Evolutionary conservation across 1,284 basidiomycete genomes (phyloP).

Genomic region (Cystobasidiaceae sp.): DNA sequence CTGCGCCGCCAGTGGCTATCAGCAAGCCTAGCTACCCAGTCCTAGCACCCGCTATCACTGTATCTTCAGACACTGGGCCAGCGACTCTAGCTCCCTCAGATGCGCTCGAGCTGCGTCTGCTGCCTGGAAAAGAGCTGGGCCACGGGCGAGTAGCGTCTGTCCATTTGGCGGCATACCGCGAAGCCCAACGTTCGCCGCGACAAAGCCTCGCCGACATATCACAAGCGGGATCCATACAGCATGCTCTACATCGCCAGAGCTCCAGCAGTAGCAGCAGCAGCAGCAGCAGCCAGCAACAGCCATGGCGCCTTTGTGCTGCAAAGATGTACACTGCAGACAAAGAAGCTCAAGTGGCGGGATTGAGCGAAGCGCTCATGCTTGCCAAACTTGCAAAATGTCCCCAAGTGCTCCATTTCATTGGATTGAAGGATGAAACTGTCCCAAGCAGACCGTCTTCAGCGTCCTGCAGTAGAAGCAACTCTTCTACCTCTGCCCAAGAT

Average conservation of each 20-base stretch:
- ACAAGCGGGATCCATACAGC: no score
- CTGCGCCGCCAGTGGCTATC: no score
- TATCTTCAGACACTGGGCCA: no score
- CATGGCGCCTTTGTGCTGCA: slow-evolving; percentile 50
- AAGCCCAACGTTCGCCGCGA: no score
- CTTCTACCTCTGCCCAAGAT: background rate
- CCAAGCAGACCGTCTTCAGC: slow-evolving; percentile 30
- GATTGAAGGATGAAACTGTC: slow-evolving; percentile 27
- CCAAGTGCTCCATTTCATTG: background rate
- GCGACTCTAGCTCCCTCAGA: slow-evolving; percentile 8
- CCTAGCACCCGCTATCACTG: no score
- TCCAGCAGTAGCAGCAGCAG: no score
- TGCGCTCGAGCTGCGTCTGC: slow-evolving; percentile 42
- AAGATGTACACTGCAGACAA: slow-evolving; percentile 49
- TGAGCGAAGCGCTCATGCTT: slow-evolving; percentile 52
- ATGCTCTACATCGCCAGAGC: no score
- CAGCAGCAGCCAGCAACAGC: slow-evolving; percentile 31
- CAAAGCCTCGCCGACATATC: no score
- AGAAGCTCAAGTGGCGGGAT: slow-evolving; percentile 49
- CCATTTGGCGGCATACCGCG: slow-evolving; percentile 47
- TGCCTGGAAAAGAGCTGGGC: slow-evolving; percentile 47
- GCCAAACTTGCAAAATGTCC: slow-evolving; percentile 42
- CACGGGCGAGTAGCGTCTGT: slow-evolving; percentile 50
- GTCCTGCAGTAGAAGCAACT: slow-evolving; percentile 27
- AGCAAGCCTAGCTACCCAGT: no score